A percentile compares a stretch with the other conserved stretches of the same genome.
Conservation (phyloP, 2,329 filamentous ascomycete species). For the Epichloe sibirici region DNA sequence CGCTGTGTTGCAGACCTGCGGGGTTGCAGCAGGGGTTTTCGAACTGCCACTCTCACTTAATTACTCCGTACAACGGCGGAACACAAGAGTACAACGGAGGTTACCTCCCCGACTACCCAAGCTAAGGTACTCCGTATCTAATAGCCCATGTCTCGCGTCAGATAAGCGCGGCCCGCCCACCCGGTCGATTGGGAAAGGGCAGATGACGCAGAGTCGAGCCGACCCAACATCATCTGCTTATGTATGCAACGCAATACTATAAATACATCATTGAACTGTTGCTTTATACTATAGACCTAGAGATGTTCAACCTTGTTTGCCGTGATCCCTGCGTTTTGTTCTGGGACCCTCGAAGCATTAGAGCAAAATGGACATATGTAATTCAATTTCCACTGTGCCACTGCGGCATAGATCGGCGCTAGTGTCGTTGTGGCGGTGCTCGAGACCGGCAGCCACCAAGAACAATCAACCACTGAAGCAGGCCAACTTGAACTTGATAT, state of each 20-base stretch:
- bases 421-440: background rate
- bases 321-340: too few species aligned
- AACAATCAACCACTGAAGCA: too few species aligned
- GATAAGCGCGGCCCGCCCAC: conserved; percentile 10
- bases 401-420: conserved; percentile 20
- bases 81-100: background rate
- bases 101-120: background rate
- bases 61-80: background rate
- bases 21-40: background rate
- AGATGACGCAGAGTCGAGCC: background rate
- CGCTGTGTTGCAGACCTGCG: background rate
- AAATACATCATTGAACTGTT: too few species aligned
- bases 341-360: too few species aligned
- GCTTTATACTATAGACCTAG: too few species aligned
- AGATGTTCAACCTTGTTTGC: too few species aligned
- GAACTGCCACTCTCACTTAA: background rate
- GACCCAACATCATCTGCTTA: background rate
- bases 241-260: background rate
- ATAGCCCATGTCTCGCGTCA: conserved; percentile 6
- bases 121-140: too few species aligned
- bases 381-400: too few species aligned
- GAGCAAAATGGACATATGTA: too few species aligned
- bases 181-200: background rate
- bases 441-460: too few species aligned
- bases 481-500: too few species aligned